These are phyloP conservation scores for Harringtonia lauricola DNA, from an alignment of 2,329 filamentous ascomycete genomes.

Conservation along the genomic window DNA sequence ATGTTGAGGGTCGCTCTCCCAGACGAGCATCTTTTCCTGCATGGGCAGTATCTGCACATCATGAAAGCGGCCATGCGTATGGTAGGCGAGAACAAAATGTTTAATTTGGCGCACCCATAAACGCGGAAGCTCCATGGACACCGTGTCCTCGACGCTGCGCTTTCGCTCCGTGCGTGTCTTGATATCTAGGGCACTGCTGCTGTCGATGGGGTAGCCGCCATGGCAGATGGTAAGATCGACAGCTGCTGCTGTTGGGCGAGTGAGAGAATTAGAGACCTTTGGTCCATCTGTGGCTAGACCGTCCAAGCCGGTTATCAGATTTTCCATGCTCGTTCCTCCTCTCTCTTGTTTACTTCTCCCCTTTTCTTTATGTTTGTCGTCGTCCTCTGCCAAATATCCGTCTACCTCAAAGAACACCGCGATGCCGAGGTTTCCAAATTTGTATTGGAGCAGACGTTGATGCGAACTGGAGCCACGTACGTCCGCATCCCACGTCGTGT, in stretches of 20 bases:
- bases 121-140: constrained; percentile 26
- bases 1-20: constrained; percentile 22
- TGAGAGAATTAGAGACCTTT: too few species aligned
- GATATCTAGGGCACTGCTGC: constrained; percentile 28
- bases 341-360: not conserved
- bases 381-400: constrained; percentile 31
- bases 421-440: constrained; percentile 38
- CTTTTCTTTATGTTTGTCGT: not conserved
- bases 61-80: constrained; percentile 22
- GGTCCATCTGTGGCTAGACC: not conserved
- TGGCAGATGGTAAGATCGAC: constrained; percentile 2
- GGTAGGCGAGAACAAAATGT: constrained; percentile 29
- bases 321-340: not conserved
- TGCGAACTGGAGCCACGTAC: constrained; percentile 47
- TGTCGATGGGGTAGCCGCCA: constrained; percentile 18
- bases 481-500: constrained; percentile 50
- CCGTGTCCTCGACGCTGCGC: constrained; percentile 15
- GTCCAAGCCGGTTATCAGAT: not conserved
- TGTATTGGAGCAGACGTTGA: constrained; percentile 49
- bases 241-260: too few species aligned
- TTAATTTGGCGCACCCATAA: constrained; percentile 29
- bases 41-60: constrained; percentile 24
- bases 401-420: constrained; percentile 48
- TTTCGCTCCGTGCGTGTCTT: constrained; percentile 27
- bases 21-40: constrained; percentile 17